Base-by-base conservation (phyloP, 768 basidiomycete species). In the Panellus pusillus region DNA sequence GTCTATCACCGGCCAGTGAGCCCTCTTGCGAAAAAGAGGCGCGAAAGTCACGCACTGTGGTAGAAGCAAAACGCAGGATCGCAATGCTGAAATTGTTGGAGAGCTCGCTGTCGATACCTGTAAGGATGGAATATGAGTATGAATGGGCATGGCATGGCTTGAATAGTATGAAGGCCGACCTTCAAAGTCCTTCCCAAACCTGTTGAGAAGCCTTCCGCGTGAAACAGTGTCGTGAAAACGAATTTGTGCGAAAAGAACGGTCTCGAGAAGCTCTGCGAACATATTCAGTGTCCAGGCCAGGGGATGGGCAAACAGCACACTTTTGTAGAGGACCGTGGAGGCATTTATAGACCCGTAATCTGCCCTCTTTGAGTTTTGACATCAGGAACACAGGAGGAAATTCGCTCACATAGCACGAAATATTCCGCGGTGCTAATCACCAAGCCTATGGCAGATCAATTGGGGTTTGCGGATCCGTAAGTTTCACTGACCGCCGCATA, bases 181-280 rank as follows among this genome's bases (percentile, higher is more conserved):
- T 73, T 94, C 93, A 52, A 95, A 89, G 65, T 95, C 93, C 67
- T 94, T 94, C 38, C 93, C 93, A 56, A 89, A 89, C 41, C 92
- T 75, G 59, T 94, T 92, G 37, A 94, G 69, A 9, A 91, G 70
- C 4, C 93, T 82, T 9, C 93, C 93, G 28, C 91, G 82, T 47
- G 87, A 91, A 1, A 91, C 81, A 0, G 93, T 97, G 65, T 97
- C 93, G 61, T 95, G 93, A 76, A 97, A 95, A 32, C 93, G 83
- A 52, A 95, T 85, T 45, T 91, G 82, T 6, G 93, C 91, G 62
- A 94, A 94, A 1, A 97, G 73, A 5, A 95, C 85, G 0, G 84
- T 69, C 63, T 95, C 87, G 27, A 94, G 72, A 44, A 94, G 77
- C 20, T 73, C 82, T 79, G 44, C 6, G 20, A 31, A 17, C 27